Conservation (phyloP, 768 basidiomycete genomes). For the Auriscalpium orientale region DNA sequence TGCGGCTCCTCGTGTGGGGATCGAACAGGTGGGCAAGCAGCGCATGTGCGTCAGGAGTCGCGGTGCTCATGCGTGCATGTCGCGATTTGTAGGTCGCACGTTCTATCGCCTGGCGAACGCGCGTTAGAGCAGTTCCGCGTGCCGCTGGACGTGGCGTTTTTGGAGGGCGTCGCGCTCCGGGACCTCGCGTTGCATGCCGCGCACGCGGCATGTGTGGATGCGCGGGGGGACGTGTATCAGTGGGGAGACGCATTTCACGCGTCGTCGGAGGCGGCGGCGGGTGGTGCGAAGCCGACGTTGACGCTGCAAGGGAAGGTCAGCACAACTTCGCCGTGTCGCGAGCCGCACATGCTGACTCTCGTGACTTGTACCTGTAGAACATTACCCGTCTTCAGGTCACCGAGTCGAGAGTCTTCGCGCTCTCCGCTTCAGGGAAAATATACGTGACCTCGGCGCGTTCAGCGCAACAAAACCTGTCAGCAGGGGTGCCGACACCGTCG, state of each 20-base stretch:
- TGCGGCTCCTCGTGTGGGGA: conserved; percentile 51
- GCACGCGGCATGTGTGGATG: conserved; percentile 72
- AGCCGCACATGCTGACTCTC: neutral
- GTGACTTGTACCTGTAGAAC: conserved; percentile 37
- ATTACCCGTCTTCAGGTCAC: conserved; percentile 59
- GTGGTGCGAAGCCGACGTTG: conserved; percentile 32
- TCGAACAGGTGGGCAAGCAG: conserved; percentile 51
- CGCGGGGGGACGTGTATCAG: conserved; percentile 74
- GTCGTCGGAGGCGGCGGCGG: conserved; percentile 15
- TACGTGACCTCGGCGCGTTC: conserved; percentile 57
- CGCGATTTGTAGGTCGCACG: conserved; percentile 32
- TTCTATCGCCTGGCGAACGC: conserved; percentile 35
- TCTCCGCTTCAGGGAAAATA: conserved; percentile 70
- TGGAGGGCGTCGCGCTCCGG: conserved; percentile 63
- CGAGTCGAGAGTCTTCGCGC: conserved; percentile 59
- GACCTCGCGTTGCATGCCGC: conserved; percentile 61
- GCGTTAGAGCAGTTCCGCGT: conserved; percentile 35
- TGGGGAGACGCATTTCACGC: conserved; percentile 68
- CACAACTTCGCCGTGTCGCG: too few relatives aligned
- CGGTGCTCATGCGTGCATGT: neutral
- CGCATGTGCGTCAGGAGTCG: too few relatives aligned
- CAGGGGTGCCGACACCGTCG: conserved; percentile 33
- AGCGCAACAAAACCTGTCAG: conserved; percentile 36
- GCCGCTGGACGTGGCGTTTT: conserved; percentile 47
- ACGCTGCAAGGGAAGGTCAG: conserved; percentile 61